Conservation (phyloP, 2,329 filamentous ascomycete species). For the Stromatinia cepivora region DNA sequence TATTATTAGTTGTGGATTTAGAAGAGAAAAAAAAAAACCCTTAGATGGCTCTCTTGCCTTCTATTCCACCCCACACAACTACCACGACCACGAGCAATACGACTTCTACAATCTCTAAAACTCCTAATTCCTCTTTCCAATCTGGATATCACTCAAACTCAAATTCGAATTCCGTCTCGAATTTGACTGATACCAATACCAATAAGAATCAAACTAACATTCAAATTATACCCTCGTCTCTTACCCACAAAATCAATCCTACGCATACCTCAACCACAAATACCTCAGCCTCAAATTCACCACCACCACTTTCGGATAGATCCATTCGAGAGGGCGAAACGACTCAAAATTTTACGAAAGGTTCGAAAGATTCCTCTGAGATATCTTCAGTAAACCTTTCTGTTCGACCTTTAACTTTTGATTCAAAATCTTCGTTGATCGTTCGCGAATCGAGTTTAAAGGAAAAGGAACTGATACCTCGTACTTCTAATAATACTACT, state of each 20-base stretch:
- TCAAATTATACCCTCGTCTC: background rate
- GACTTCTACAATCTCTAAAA: slow-evolving; percentile 8
- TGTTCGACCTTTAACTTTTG: background rate
- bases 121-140: slow-evolving; percentile 12
- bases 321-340: slow-evolving; percentile 13
- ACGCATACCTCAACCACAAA: background rate
- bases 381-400: slow-evolving; percentile 4
- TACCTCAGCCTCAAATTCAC: slow-evolving; percentile 7
- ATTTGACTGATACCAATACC: background rate
- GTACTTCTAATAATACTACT: slow-evolving; percentile 15
- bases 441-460: slow-evolving; percentile 8
- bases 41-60: slow-evolving; percentile 28
- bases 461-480: slow-evolving; percentile 22
- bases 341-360: background rate
- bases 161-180: background rate
- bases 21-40: background rate
- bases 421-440: slow-evolving; percentile 19
- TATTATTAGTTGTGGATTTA: slow-evolving; percentile 3
- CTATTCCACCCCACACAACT: slow-evolving; percentile 21
- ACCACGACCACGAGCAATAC: slow-evolving; percentile 10
- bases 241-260: slow-evolving; percentile 2
- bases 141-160: background rate
- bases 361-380: background rate
- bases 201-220: background rate
- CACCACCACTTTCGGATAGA: slow-evolving; percentile 2